Percentiles rank a stretch among this genome's conserved stretches.
phyloP scores from a whole-genome alignment of 2,329 filamentous ascomycete genomes.

The Nothomitra cinnamomea region DNA sequence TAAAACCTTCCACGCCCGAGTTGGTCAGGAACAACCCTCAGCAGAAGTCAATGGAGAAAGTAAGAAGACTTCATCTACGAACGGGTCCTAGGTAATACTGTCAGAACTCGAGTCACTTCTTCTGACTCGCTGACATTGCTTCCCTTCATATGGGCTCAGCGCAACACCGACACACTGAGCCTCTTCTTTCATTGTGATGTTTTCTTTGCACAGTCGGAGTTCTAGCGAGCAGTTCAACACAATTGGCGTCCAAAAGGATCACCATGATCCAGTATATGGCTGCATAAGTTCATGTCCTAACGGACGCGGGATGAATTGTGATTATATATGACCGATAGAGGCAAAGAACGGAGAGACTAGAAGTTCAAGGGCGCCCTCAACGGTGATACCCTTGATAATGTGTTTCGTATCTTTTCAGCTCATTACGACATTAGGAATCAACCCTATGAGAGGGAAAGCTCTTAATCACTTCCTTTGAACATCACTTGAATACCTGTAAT shows the following conservation, averaged over 20 bases:
- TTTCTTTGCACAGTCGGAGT: background rate
- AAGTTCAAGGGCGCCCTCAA: slow-evolving; percentile 1
- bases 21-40: background rate
- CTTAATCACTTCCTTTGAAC: too few species aligned
- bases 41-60: background rate
- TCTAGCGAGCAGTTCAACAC: slow-evolving; percentile 4
- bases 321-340: slow-evolving; percentile 3
- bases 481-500: too few species aligned
- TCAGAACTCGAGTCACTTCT: too few species aligned
- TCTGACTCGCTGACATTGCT: background rate
- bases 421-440: too few species aligned
- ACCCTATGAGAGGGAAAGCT: too few species aligned
- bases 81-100: background rate
- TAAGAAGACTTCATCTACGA: background rate
- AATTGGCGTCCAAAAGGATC: slow-evolving; percentile 2
- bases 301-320: slow-evolving; percentile 1
- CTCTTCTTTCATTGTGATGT: background rate
- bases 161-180: too few species aligned
- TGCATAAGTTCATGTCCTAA: background rate
- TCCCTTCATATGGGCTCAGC: background rate
- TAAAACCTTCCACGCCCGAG: slow-evolving; percentile 14
- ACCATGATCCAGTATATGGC: background rate
- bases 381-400: background rate
- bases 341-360: background rate
- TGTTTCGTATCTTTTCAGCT: background rate